Percentiles rank a stretch among this genome's conserved stretches.
Conservation (phyloP, 176 grass and related monocot genomes). For the Thinopyrum elongatum region DNA sequence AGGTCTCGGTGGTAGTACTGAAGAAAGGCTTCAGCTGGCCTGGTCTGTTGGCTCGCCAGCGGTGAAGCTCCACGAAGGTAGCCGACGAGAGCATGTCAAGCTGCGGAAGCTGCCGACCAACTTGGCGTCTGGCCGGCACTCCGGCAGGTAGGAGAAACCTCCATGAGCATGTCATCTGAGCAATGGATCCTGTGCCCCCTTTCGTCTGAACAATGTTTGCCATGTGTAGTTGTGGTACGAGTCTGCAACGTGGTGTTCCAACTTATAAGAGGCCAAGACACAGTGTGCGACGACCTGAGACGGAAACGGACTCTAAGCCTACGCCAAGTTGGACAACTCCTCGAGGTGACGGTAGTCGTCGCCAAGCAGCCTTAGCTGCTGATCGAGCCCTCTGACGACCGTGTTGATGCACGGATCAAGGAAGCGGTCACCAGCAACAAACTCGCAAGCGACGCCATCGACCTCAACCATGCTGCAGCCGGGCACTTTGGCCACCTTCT, state of each 20-base stretch:
- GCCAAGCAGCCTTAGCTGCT: conserved; percentile 21
- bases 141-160: background rate
- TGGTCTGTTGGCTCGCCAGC: background rate
- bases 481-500: conserved; percentile 32
- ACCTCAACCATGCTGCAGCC: conserved; percentile 61
- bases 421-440: conserved; percentile 52
- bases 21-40: background rate
- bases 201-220: background rate
- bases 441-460: conserved; percentile 50
- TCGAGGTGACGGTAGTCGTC: background rate
- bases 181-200: background rate
- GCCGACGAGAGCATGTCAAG: background rate
- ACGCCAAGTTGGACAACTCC: background rate
- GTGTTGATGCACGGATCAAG: conserved; percentile 35
- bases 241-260: background rate
- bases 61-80: background rate
- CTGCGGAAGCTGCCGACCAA: background rate
- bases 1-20: background rate
- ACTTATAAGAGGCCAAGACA: background rate
- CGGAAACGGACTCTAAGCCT: background rate
- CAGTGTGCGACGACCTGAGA: background rate
- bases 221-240: background rate
- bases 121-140: too few species aligned
- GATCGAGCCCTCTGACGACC: conserved; percentile 23
- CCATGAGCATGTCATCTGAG: background rate